Evolutionary conservation across 2,329 filamentous ascomycete species (phyloP).

Genomic region (Sclerotinia borealis): DNA sequence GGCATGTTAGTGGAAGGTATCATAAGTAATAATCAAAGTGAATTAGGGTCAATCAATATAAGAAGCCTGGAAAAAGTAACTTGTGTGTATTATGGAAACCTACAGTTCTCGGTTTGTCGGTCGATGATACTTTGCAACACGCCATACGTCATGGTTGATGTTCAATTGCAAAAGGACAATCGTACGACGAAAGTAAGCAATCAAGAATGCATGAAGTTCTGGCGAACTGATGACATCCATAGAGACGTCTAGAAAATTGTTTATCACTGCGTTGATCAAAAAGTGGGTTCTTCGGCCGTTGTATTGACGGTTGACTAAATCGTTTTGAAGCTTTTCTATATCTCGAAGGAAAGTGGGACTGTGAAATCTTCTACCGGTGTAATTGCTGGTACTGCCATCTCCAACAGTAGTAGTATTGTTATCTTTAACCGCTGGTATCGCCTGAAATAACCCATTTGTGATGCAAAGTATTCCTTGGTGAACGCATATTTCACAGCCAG

Average conservation of each 20-base stretch:
- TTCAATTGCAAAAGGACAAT: accelerated
- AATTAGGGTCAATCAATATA: not conserved
- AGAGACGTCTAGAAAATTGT: not conserved
- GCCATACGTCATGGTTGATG: not conserved
- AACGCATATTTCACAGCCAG: no score
- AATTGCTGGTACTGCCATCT: no score
- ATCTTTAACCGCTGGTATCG: no score
- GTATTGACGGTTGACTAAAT: not conserved
- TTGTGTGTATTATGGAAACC: not conserved
- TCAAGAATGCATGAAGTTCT: not conserved
- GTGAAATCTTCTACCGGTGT: not conserved
- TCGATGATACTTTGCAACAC: not conserved
- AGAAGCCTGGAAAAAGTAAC: no score
- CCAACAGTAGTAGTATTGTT: no score
- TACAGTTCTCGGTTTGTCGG: not conserved
- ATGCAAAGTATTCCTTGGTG: no score
- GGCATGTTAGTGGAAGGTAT: not conserved
- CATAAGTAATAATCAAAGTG: not conserved
- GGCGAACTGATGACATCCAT: not conserved
- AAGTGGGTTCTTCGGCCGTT: not conserved
- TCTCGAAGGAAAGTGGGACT: not conserved
- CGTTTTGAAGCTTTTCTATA: no score
- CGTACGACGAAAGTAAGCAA: accelerated
- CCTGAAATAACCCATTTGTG: no score
- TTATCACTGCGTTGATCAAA: not conserved